Base-by-base conservation (phyloP, 305 asterid genomes). In the Solanum chacoense region DNA sequence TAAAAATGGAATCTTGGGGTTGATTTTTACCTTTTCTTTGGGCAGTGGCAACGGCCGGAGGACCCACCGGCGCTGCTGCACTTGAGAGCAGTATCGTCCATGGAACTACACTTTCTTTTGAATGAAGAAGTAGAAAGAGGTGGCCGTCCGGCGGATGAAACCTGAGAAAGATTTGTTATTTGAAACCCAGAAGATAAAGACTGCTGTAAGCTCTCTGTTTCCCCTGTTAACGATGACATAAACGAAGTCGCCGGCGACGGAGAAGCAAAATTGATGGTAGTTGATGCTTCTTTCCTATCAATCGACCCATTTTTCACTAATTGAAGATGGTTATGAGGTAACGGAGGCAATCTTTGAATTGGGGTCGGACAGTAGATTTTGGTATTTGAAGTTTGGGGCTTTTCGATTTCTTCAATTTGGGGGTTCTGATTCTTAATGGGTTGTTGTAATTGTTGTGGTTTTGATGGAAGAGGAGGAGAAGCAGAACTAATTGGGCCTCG, bases 1-100 rank as follows among this genome's bases (percentile, higher is more conserved):
- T 14, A 40, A 69, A 74, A 55, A 65, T 63, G 32, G 81, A 79
- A 59, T 2, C 16, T 24, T 10, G 11, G 76, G 32, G 91, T 92
- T 91, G 91, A 92, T 91, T 88, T 86, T 42, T 89, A 96, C 99
- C 98, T 94, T 92, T 95, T 96, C 93, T 96, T 96, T 22, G 98
- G 97, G 80, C 99, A 96, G 91, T 95, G 99, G 95, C 99, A 96
- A 31, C 96, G 98, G 36, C 92, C 90, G 4, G 97, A 94, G n/a
- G 88, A 89, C 3, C 90, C 90, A 29, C 89, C 90, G 31, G 88
- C 89, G 24, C 91, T 92, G 88, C 92, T 92, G 90, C 95, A 95
- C 88, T 94, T 95, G 16, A 24, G 89, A 73, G 88, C 87, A 4
- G 86, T 65, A 86, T 93, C 98, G 50, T 94, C 99, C 93, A 91